Percentiles rank a stretch among this genome's conserved stretches.
Evolutionary conservation across 1,139 yeast species (phyloP).

Genomic region (Candida gigantensis): DNA sequence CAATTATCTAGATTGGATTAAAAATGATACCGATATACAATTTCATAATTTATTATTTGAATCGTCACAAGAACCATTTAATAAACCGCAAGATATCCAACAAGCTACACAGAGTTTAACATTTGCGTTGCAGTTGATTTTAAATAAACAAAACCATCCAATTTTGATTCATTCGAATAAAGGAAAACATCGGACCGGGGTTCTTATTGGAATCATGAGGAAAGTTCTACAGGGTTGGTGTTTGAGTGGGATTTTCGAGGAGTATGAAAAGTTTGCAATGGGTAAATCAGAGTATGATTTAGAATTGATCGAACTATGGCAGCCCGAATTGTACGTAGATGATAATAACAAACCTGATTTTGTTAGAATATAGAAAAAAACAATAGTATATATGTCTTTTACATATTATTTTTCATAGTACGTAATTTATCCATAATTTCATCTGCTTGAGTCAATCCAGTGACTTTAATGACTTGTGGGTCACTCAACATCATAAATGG

Average conservation of each 20-base stretch:
- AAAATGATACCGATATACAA: constrained; percentile 48
- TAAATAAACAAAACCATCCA: constrained; percentile 78
- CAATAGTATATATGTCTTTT: constrained; percentile 1
- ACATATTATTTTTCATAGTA: constrained; percentile 61
- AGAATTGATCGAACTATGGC: constrained; percentile 58
- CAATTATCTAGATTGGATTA: constrained; percentile 66
- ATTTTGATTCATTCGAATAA: constrained; percentile 88
- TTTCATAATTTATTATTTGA: constrained; percentile 66
- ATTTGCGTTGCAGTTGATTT: constrained; percentile 60
- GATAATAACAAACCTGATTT: constrained; percentile 38
- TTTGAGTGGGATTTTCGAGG: constrained; percentile 88
- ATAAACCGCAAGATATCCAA: constrained; percentile 46
- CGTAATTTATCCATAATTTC: constrained; percentile 69
- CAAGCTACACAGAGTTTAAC: constrained; percentile 52
- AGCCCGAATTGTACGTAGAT: constrained; percentile 42
- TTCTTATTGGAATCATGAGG: constrained; percentile 83
- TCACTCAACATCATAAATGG: constrained; percentile 85
- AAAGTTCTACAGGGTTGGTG: constrained; percentile 91
- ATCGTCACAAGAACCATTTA: constrained; percentile 75
- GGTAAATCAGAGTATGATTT: constrained; percentile 93
- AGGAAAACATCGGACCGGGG: constrained; percentile 94
- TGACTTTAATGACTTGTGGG: constrained; percentile 51
- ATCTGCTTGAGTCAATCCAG: constrained; percentile 35
- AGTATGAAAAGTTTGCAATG: constrained; percentile 87
- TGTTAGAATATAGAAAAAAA: constrained; percentile 22